Conservation (phyloP, 139 green algal genomes). For the Diplosphaera chodatii region DNA sequence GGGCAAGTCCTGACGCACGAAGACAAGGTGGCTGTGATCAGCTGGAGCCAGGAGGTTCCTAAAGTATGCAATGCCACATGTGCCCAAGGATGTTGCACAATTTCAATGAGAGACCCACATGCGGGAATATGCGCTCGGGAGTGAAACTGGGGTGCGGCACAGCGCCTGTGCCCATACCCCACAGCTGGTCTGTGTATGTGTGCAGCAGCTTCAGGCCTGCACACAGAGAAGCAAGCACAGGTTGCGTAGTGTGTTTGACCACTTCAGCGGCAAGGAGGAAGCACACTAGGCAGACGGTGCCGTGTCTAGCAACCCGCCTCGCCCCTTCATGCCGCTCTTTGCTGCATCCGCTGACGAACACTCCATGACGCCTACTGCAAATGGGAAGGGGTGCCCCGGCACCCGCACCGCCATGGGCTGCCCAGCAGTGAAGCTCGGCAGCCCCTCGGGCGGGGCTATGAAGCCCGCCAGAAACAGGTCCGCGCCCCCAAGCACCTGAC, state of each 20-base stretch:
- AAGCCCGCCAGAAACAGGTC: slow-evolving; percentile 29
- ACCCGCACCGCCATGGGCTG: slow-evolving; percentile 5
- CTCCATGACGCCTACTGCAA: slow-evolving; percentile 18
- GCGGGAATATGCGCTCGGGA: slow-evolving; percentile 13
- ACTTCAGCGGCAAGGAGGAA: too few species aligned
- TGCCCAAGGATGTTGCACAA: too few species aligned
- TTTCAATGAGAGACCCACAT: background rate
- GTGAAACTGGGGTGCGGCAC: slow-evolving; percentile 21
- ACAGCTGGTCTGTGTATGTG: slow-evolving; percentile 27
- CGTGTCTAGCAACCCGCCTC: too few species aligned
- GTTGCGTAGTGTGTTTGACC: too few species aligned
- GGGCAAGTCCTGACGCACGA: background rate
- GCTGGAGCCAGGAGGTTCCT: too few species aligned
- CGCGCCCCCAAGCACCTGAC: slow-evolving; percentile 26
- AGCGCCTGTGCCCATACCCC: slow-evolving; percentile 19
- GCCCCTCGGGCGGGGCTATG: slow-evolving; percentile 13
- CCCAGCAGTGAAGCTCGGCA: slow-evolving; percentile 5
- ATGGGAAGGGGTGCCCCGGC: slow-evolving; percentile 10
- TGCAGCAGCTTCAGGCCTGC: slow-evolving; percentile 29
- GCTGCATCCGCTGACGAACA: background rate
- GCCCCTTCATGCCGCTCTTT: background rate
- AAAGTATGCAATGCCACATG: too few species aligned
- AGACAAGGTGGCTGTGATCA: too few species aligned
- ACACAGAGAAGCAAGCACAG: background rate
- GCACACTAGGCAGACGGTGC: too few species aligned